Base-by-base conservation (phyloP, 164 flowering plant species). In the Vitis amurensis region DNA sequence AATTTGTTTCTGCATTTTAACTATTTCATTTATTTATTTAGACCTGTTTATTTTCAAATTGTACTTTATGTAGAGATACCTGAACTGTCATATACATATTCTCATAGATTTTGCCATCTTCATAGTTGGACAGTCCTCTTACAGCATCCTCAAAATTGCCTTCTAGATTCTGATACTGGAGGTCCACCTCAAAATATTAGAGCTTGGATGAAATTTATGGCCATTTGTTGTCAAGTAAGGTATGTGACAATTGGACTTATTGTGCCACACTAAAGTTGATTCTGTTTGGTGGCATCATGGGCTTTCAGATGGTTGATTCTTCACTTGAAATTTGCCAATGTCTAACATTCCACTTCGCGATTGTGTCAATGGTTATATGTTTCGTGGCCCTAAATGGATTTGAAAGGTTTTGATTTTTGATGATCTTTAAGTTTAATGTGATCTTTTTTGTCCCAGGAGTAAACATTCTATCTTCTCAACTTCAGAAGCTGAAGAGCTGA, bases 181-280 rank as follows among this genome's bases (percentile, higher is more conserved):
- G 90, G 91, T 55, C 94, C 92, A 66, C 91, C 90, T 8, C 87
- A 82, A 79, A 92, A 90, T 81, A 87, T 95, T 66, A 83, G 86
- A 81, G 73, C 74, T 56, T 95, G 94, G 98, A 70, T 90, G 71
- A 91, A 82, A 79, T 84, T 79, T 75, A 67, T 76, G 1, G 69
- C 81, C 71, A 82, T 69, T 73, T 89, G 84, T 76, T 84, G 83
- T 79, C 87, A 76, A 76, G 68, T 62, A 53, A 92, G 97, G 98
- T 91, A 72, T 73, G 85, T 66, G 14, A 50, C 61, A 44, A 17
- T 23, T 16, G 11, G 27, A 44, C 60, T 30, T 27, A 57, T 27
- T 60, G 5, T n/a, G 11, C 16, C 8, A 64, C 23, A 47, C 50
- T 55, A 10, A 27, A 31, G 29, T 19, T 11, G 37, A 7, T 2